Evolutionary conservation across 148 eudicot species (phyloP), one percentile per base, ranked within the genome.

Genomic region (Camellia sinensis): DNA sequence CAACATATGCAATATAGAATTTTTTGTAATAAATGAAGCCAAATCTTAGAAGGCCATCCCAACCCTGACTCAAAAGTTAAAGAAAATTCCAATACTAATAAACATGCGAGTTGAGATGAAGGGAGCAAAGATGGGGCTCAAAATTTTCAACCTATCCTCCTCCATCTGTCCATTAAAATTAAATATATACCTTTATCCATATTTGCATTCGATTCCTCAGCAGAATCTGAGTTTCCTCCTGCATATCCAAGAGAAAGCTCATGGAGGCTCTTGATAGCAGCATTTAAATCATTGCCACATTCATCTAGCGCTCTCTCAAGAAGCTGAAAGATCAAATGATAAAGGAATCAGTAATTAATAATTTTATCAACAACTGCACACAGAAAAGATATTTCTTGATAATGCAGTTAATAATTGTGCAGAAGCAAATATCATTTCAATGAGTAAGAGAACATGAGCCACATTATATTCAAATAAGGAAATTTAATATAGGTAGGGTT

Each of bases 201-300:
- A 74, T 67, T 83, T 67, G 76, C 85, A 69, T 84, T 82, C 57
- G 82, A 83, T 76, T 88, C 80, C 61, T 80, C 83, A 40, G 78
- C 61, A 21, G 82, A 73, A 76, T 37, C 79, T 40, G 85, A 45
- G 61, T 82, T 84, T 21, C 82, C 86, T 43, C 82, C 82, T 0
- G 83, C 78, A 48, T 87, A 80, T 43, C 83, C 82, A 70, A 90
- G 79, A 81, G 88, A 85, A 48, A 94, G 87, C 73, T 89, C 90
- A 52, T 91, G 87, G 78, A 94, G 85, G 77, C 91, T 82, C 86
- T 89, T 91, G 75, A 94, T 87, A 22, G 97, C 95, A 80, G 83
- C 83, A 82, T 91, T 91, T 77, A 94, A 76, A 82, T 94, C 94
- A 87, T 87, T 82, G 66, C 87, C 91, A 57, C 90, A 89, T 84